phyloP scores from a whole-genome alignment of 192 early-diverging fungal species.

The Umbelopsis ramanniana region DNA sequence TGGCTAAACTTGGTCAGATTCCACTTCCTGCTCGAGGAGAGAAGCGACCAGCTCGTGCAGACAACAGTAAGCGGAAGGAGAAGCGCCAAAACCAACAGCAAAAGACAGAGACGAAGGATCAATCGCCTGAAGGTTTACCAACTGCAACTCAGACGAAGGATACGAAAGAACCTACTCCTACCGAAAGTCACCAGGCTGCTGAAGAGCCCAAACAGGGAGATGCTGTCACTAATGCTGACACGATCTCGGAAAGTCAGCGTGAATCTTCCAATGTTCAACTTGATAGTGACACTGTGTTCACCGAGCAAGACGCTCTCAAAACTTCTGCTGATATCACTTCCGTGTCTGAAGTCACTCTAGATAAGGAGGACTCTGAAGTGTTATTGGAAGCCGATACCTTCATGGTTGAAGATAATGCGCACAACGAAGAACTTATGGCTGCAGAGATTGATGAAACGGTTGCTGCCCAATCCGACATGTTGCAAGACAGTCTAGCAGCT shows the following conservation, averaged over 20 bases:
- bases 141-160: neutral
- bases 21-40: slow-evolving; percentile 23
- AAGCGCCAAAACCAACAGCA: slow-evolving; percentile 38
- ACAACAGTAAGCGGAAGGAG: slow-evolving; percentile 39
- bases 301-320: neutral
- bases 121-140: neutral
- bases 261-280: slow-evolving; percentile 22
- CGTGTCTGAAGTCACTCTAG: no score
- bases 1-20: slow-evolving; percentile 6
- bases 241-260: slow-evolving; percentile 28
- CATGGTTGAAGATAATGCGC: no score
- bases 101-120: slow-evolving; percentile 33
- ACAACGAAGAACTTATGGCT: no score
- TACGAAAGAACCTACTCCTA: no score
- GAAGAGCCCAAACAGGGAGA: slow-evolving; percentile 21
- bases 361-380: no score
- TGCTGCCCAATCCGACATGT: neutral
- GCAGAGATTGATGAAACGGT: neutral
- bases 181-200: no score
- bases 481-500: neutral
- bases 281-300: neutral
- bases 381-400: no score
- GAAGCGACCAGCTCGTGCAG: slow-evolving; percentile 37
- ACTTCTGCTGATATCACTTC: no score
- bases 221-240: slow-evolving; percentile 23